phyloP scores from a whole-genome alignment of 352 stramenopile species.

The Phytophthora sp. region DNA sequence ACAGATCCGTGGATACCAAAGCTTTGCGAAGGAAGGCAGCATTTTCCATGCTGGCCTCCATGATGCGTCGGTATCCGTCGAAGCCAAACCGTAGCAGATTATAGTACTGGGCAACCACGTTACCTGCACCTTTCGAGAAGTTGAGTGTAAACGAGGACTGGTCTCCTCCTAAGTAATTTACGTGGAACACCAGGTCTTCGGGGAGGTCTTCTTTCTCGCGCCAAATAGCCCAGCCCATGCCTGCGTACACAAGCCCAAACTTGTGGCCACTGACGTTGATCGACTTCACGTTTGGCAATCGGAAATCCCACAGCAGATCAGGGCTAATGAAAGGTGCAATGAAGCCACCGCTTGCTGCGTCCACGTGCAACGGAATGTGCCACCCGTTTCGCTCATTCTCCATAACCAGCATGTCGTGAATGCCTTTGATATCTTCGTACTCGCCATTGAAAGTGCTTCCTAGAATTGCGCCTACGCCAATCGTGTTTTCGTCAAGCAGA shows the following conservation, averaged over 20 bases:
- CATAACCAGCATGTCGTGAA: constrained; percentile 82
- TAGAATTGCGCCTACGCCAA: constrained; percentile 87
- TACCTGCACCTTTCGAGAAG: constrained; percentile 88
- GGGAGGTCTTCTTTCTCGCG: constrained; percentile 70
- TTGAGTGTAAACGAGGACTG: constrained; percentile 92
- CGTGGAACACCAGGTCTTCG: constrained; percentile 77
- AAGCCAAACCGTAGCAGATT: constrained; percentile 29
- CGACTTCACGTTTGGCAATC: constrained; percentile 86
- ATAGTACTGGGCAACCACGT: constrained; percentile 29
- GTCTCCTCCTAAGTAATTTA: constrained; percentile 63
- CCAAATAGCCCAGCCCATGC: constrained; percentile 91
- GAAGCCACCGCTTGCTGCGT: constrained; percentile 52
- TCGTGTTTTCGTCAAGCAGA: constrained; percentile 92
- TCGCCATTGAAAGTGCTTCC: constrained; percentile 92
- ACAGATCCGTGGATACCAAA: constrained; percentile 70
- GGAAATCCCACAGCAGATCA: constrained; percentile 87
- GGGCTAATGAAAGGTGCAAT: constrained; percentile 90
- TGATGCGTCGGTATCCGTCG: constrained; percentile 70
- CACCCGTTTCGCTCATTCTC: constrained; percentile 79
- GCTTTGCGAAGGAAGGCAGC: constrained; percentile 70
- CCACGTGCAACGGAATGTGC: constrained; percentile 83
- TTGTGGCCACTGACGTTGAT: constrained; percentile 94
- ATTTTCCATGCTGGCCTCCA: constrained; percentile 88
- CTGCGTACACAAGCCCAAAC: constrained; percentile 91
- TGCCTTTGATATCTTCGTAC: constrained; percentile 89